Evolutionary conservation across 176 grass and related monocot species (phyloP), one percentile per base, ranked within the genome.

Genomic region (Carex littledalei): DNA sequence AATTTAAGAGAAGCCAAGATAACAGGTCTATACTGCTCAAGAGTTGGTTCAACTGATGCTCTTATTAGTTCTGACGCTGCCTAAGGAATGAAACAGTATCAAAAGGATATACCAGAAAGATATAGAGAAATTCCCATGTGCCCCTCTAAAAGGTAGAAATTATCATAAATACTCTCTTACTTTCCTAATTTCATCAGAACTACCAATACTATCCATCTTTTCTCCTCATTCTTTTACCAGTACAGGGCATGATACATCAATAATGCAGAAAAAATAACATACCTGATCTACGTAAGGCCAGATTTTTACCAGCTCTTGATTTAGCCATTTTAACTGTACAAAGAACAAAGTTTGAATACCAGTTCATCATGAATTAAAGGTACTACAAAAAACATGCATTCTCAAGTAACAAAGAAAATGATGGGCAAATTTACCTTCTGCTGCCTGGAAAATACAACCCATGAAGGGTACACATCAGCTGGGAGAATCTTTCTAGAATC

Each of bases 281-380:
- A 98, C 96, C 77, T 89, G 6, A 84, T 92, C 84, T n/a, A 98
- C 90, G 79, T 65, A 98, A 63, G 96, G 96, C 96, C 96, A 98
- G 70, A 98, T 92, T 87, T 98, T 98, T 43, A 79, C 87, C 69
- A 98, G 84, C 86, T 98, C 91, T 63, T 89, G 64, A 86, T 98
- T 98, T 67, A 98, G 91, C 96, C 96, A 98, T 90, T 95, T 98
- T 85, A 98, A 64, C 96, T 98, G 91, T 66, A 89, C 31, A 82
- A 6, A n/a, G 24, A 83, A 67, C 5, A 83, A 49, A 83, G 10
- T 49, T 20, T 37, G 26, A 63, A 67, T 34, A 83, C 15, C 6
- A 50, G 0, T 14, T 12, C 62, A 53, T 83, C 13, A 39, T 59
- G 21, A 45, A 18, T 64, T 65, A 26, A 52, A 63, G 2, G 3